Evolutionary conservation across 208 protist species (phyloP).

Genomic region (Leishmania guyanensis): DNA sequence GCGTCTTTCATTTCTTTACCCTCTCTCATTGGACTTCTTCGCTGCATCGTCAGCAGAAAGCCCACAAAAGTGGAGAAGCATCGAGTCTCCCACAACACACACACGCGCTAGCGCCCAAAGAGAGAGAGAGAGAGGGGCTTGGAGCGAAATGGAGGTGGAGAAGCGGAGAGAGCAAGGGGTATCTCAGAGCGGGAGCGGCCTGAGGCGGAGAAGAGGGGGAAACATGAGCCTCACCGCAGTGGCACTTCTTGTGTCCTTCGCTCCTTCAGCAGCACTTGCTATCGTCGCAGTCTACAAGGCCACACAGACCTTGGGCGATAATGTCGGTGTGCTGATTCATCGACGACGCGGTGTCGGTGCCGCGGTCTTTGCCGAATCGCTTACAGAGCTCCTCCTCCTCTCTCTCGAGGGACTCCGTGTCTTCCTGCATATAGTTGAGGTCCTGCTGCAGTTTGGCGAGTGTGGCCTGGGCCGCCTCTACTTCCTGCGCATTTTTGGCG

Average conservation of each 20-base stretch:
- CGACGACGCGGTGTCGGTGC: neutral
- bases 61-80: neutral
- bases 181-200: neutral
- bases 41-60: neutral
- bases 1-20: neutral
- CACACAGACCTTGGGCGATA: constrained; percentile 28
- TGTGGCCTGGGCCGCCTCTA: constrained; percentile 27
- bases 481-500: constrained; percentile 36
- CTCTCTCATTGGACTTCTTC: neutral
- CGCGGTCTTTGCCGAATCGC: constrained; percentile 29
- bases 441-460: constrained; percentile 46
- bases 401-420: constrained; percentile 35
- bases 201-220: neutral
- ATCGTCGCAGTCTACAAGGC: constrained; percentile 50
- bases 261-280: constrained; percentile 18
- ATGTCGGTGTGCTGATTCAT: constrained; percentile 11
- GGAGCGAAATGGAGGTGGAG: neutral
- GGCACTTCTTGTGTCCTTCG: neutral
- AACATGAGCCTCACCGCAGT: neutral
- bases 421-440: constrained; percentile 34
- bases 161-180: neutral
- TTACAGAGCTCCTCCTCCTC: constrained; percentile 34
- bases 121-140: neutral
- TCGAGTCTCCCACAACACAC: neutral
- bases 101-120: neutral